Conservation (phyloP, 345 rosid genomes). For the Salix arbutifolia region DNA sequence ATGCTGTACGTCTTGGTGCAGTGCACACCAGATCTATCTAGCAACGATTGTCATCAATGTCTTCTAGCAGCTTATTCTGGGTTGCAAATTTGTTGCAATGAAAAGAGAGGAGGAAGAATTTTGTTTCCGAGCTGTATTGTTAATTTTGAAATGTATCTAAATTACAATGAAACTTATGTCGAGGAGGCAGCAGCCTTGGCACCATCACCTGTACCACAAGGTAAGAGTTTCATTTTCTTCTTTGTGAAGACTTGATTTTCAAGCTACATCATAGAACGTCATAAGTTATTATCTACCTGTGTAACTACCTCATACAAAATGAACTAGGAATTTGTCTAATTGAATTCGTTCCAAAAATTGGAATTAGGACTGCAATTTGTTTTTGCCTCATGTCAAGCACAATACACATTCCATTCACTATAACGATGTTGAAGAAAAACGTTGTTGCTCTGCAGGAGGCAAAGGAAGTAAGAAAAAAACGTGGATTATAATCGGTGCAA, state of each 20-base stretch:
- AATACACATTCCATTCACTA: not conserved
- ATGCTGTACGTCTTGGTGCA: slow-evolving; percentile 35
- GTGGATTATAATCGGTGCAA: slow-evolving; percentile 5
- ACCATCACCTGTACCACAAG: too few species aligned
- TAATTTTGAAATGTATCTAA: slow-evolving; percentile 24
- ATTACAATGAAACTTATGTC: slow-evolving; percentile 14
- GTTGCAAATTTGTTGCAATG: slow-evolving; percentile 1
- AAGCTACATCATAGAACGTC: too few species aligned
- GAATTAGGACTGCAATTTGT: too few species aligned
- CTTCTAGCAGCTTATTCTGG: slow-evolving; percentile 7
- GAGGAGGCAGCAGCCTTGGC: not conserved
- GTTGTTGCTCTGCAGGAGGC: not conserved
- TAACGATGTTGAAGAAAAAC: not conserved
- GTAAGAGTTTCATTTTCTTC: too few species aligned
- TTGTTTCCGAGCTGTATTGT: slow-evolving; percentile 35
- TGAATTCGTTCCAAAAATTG: too few species aligned
- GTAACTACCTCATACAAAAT: too few species aligned
- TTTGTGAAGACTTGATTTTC: too few species aligned
- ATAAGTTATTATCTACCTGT: too few species aligned
- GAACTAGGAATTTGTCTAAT: too few species aligned
- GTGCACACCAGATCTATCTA: slow-evolving; percentile 54
- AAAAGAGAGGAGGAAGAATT: slow-evolving; percentile 30
- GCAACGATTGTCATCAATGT: slow-evolving; percentile 37
- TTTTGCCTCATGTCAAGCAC: not conserved
- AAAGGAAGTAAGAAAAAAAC: not conserved